Evolutionary conservation across 495 filamentous ascomycete genomes (phyloP), one percentile per base, ranked within the genome.

Genomic region (Penicillium riverlandense): DNA sequence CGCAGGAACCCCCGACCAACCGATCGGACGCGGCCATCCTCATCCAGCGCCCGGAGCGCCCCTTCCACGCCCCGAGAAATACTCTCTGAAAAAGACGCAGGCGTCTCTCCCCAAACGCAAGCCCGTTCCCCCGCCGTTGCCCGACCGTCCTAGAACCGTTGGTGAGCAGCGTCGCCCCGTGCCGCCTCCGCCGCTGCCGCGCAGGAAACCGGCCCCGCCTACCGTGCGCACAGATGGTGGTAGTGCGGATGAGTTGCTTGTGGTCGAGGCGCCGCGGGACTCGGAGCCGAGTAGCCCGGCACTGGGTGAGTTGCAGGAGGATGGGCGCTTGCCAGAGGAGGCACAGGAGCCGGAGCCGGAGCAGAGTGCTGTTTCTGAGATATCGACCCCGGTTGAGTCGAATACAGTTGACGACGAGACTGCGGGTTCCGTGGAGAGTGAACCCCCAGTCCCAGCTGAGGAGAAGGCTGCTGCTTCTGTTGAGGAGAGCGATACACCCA

Each of bases 21-120:
- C 86, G 29, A 86, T 91, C 60, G 83, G 85, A 5, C 78, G 84
- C 27, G 84, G 86, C 4, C 67, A 70, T 54, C 68, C 71, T 16
- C 57, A 77, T 40, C 69, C 72, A 44, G 69, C 72, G 15, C 64
- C 70, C 15, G 69, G 75, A 7, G 83, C 78, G 11, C 84, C 83
- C 7, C 70, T 91, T 2, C 86, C 87, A n/a, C 83, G 79, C 7
- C 85, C 86, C 6, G 80, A 84, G 30, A 79, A 75, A 28, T 83
- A 83, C 47, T 76, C 74, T 16, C 66, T 75, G 30, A 79, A 78
- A 48, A 72, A 71, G 8, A 66, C 74, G 13, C 70, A 82, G 0
- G 71, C 75, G 38, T 66, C 69, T 12, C 59, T 80, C 2, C 80
- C 84, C 11, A 88, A 77, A 46, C 63, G 81, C 6, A 84, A 83